A percentile compares a stretch with the other conserved stretches of the same genome.
Conservation (phyloP, 371 early-diverging fungal genomes). For the Mycotypha africana region DNA sequence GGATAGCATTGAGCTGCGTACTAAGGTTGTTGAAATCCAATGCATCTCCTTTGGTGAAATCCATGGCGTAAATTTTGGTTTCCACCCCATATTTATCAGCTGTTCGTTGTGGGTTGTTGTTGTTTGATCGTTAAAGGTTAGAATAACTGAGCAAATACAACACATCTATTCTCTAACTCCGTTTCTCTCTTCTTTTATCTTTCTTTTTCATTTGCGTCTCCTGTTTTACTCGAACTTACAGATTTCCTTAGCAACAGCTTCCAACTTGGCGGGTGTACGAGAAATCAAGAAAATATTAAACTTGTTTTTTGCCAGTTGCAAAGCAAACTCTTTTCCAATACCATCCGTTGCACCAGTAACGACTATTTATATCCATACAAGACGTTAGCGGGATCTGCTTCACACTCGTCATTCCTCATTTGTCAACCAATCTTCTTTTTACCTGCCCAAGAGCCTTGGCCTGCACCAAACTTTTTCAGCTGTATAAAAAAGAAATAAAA, state of each 20-base stretch:
- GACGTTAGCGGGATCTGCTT: too few species aligned
- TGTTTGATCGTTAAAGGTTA: too few species aligned
- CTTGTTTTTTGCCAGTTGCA: slow-evolving; percentile 80
- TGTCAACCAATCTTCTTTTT: slow-evolving; percentile 5
- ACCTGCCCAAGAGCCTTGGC: slow-evolving; percentile 84
- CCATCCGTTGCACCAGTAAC: slow-evolving; percentile 98
- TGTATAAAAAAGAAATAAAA: too few species aligned
- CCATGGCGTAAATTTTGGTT: slow-evolving; percentile 72
- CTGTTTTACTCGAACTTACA: slow-evolving; percentile 40
- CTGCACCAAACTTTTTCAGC: slow-evolving; percentile 81
- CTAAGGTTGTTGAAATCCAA: slow-evolving; percentile 67
- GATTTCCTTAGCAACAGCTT: slow-evolving; percentile 68
- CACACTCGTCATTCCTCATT: too few species aligned
- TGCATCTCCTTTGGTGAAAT: slow-evolving; percentile 68
- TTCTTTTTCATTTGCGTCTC: too few species aligned
- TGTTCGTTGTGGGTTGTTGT: slow-evolving; percentile 3
- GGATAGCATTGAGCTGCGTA: slow-evolving; percentile 46
- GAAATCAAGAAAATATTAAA: slow-evolving; percentile 90
- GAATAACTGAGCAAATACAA: background rate
- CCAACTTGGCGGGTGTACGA: slow-evolving; percentile 83
- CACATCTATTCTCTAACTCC: too few species aligned
- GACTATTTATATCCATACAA: too few species aligned
- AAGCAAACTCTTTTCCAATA: slow-evolving; percentile 93
- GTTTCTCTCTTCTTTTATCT: too few species aligned
- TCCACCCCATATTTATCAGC: slow-evolving; percentile 56